Base-by-base conservation (phyloP, 1,284 basidiomycete genomes). In the Bjerkandera adusta region DNA sequence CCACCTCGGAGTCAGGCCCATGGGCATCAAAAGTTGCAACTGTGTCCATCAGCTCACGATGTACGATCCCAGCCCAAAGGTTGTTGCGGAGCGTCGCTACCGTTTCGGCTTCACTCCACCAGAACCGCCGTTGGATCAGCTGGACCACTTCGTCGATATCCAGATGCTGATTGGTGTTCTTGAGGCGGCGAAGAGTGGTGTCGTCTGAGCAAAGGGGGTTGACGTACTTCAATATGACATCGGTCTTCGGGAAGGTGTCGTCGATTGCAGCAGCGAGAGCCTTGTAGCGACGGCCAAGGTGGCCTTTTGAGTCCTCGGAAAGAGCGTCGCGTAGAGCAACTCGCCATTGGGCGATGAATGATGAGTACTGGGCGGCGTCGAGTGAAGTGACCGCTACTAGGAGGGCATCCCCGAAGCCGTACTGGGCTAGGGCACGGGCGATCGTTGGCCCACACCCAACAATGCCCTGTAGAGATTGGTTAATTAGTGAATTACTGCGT, bases 391-490 rank as follows among this genome's bases (percentile, higher is more conserved):
- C 44, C 6, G 39, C 38, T 10, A 18, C 27, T 16, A 21, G 22
- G 3, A 52, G 39, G n/a, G 26, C 18, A 7, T 43, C 41, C 15
- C 51, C 51, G 15, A 52, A 39, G 11, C 43, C 39, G 33, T 52
- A 52, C 5, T 29, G 37, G n/a, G 48, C 38, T 3, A 52, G 30
- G 11, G 43, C 30, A 11, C 21, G 36, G 5, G 48, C 51, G 18
- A 39, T 49, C 3, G 21, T 3, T 10, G 26, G 10, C 2, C 51
- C 51, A 32, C 48, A 52, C 2, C 39, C 36, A 3, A 22, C 22
- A 12, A 49, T 20, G 11, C 51, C 48, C 45, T 47, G 33, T 7
- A 32, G 2, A 1, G 7, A n/a, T n/a, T n/a, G n/a, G n/a, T n/a
- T 33, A 12, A 36, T 37, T 11, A 38, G 16, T 25, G n/a, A 20